Percentiles rank a stretch among this genome's conserved stretches.
These are phyloP conservation scores for Blastocladiella britannica DNA, from an alignment of 192 early-diverging fungal species.

Conservation along the genomic window DNA sequence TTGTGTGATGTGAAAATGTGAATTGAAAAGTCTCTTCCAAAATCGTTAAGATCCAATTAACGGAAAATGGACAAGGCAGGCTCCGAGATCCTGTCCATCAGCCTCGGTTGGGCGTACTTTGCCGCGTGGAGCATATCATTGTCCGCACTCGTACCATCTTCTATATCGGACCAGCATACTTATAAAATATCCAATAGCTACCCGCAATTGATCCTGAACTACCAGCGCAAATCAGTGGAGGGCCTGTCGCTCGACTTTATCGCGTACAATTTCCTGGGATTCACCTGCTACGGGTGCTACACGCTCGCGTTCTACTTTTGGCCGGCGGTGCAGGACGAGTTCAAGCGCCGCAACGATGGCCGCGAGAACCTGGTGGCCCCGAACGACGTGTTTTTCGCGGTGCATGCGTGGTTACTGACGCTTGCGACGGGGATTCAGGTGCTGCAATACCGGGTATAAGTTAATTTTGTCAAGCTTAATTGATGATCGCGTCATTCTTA, in stretches of 20 bases:
- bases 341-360: slow-evolving; percentile 42
- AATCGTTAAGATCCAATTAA: too few relatives aligned
- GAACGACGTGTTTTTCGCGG: slow-evolving; percentile 72
- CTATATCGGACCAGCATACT: too few relatives aligned
- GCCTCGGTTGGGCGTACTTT: too few relatives aligned
- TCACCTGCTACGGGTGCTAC: slow-evolving; percentile 66
- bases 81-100: too few relatives aligned
- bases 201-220: neutral
- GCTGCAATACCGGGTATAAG: slow-evolving; percentile 4
- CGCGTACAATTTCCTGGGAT: slow-evolving; percentile 61
- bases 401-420: slow-evolving; percentile 57
- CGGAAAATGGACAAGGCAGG: too few relatives aligned
- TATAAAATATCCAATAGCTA: too few relatives aligned
- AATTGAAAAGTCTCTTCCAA: too few relatives aligned
- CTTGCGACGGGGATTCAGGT: slow-evolving; percentile 38
- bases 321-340: slow-evolving; percentile 41
- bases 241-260: neutral
- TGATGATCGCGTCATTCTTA: too few relatives aligned
- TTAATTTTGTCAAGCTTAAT: too few relatives aligned
- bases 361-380: slow-evolving; percentile 46
- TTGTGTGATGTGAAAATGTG: too few relatives aligned
- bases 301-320: slow-evolving; percentile 55
- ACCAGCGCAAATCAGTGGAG: neutral
- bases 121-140: neutral
- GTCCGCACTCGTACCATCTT: too few relatives aligned